These are phyloP conservation scores for Herpetospermum pedunculosum DNA, from an alignment of 306 rosid species.

Conservation along the genomic window DNA sequence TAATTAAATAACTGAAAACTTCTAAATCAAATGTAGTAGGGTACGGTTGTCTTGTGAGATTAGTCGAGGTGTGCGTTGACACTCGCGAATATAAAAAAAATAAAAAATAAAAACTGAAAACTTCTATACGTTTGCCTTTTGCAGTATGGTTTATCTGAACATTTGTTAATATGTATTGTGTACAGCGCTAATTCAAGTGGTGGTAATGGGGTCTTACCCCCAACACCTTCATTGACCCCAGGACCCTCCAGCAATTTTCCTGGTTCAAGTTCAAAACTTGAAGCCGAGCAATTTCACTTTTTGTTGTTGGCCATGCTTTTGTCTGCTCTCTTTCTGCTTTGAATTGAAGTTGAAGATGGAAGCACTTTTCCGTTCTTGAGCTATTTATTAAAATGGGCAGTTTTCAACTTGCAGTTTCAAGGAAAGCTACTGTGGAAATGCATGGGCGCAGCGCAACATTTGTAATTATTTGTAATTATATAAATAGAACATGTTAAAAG, in stretches of 20 bases:
- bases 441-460: background rate
- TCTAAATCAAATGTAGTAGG: too few species aligned
- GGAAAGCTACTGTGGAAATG: background rate
- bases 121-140: background rate
- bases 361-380: background rate
- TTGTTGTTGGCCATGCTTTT: constrained; percentile 20
- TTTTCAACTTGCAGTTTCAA: background rate
- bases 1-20: too few species aligned
- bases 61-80: too few species aligned
- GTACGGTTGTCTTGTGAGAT: too few species aligned
- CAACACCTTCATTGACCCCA: constrained; percentile 15
- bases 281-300: constrained; percentile 21
- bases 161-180: constrained; percentile 9
- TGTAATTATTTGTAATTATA: background rate
- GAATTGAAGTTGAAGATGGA: constrained; percentile 19
- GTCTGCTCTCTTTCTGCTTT: constrained; percentile 22
- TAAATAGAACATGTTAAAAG: background rate
- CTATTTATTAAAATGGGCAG: background rate
- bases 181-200: constrained; percentile 44
- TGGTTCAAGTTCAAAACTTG: constrained; percentile 29
- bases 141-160: constrained; percentile 6
- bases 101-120: too few species aligned
- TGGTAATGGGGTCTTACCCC: constrained; percentile 23
- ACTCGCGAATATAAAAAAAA: too few species aligned
- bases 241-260: constrained; percentile 34